phyloP scores from a whole-genome alignment of 2,329 filamentous ascomycete genomes.

The Aspergillus ibericus region DNA sequence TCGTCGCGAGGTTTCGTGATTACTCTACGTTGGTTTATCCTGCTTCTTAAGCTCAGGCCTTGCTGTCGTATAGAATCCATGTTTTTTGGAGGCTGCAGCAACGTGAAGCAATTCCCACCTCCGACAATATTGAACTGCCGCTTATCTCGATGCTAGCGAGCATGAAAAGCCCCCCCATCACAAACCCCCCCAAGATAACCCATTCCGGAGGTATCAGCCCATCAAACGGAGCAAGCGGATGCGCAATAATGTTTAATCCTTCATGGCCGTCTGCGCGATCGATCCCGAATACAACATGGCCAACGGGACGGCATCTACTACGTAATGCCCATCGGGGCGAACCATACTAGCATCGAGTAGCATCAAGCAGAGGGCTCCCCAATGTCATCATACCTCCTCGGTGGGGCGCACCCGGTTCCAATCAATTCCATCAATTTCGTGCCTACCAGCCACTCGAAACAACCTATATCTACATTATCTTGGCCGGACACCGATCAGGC shows the following conservation, averaged over 20 bases:
- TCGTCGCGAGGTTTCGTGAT: background rate
- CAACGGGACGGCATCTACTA: background rate
- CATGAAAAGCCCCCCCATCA: background rate
- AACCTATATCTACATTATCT: background rate
- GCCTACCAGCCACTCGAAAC: background rate
- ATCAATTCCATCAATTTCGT: slow-evolving; percentile 2
- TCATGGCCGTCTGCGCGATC: too few species aligned
- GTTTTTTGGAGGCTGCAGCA: background rate
- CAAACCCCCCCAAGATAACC: background rate
- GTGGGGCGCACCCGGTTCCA: background rate
- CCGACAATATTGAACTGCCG: background rate
- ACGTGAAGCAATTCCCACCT: background rate
- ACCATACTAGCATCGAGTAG: background rate
- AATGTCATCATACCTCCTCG: background rate
- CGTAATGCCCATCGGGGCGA: background rate
- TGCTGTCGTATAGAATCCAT: background rate
- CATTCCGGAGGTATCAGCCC: background rate
- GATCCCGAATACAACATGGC: background rate
- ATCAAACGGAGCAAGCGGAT: background rate
- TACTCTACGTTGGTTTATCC: background rate
- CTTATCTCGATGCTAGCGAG: background rate
- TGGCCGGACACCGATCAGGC: background rate
- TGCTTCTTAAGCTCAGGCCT: too few species aligned
- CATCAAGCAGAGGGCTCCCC: background rate
- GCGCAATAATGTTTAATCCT: background rate